Base-by-base conservation (phyloP, 2,329 filamentous ascomycete species). In the Seiridium cupressi region DNA sequence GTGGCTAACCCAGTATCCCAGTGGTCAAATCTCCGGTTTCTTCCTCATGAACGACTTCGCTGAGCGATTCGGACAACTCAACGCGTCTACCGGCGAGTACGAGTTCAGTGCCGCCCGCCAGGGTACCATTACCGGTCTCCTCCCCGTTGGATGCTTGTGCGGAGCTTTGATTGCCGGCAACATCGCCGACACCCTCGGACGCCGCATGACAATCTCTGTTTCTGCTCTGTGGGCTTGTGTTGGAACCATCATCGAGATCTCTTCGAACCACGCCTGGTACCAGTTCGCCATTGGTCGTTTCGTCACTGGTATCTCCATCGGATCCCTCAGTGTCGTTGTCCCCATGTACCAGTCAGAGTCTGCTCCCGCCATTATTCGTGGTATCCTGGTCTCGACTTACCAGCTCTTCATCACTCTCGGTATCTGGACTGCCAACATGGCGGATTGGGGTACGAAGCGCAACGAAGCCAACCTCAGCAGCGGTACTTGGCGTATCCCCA, bases 341-440 rank as follows among this genome's bases (percentile, higher is more conserved):
- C 86, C 86, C 53, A 87, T 91, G 84, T 90, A 90, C 66, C 86
- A 89, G 70, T 84, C 81, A 13, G 88, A 91, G 72, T 86, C 82
- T 59, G 84, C 84, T 3, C 88, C 88, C 0, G 81, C 85, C 62
- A 82, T 85, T 61, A 83, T 90, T 55, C 84, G 88, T 66, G 86
- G 86, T 67, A 79, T 86, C 5, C 78, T 90, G 44, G 82, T 90
- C 35, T 81, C 83, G 1, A 84, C 81, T 56, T 90, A 90, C 72
- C 88, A 90, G 76, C 80, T 90, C 3, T 84, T 89, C 70, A 87
- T 90, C 69, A 90, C 88, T 0, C 76, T 89, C 35, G 88, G 88
- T 53, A 89, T 91, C 70, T 86, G 81, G 78, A 76, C 75, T 32
- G 78, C 80, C 44, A 82, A 84, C 66, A 79, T 84, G 72, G 77